Base-by-base conservation (phyloP, 1,284 basidiomycete genomes). In the Tausonia pullulans region DNA sequence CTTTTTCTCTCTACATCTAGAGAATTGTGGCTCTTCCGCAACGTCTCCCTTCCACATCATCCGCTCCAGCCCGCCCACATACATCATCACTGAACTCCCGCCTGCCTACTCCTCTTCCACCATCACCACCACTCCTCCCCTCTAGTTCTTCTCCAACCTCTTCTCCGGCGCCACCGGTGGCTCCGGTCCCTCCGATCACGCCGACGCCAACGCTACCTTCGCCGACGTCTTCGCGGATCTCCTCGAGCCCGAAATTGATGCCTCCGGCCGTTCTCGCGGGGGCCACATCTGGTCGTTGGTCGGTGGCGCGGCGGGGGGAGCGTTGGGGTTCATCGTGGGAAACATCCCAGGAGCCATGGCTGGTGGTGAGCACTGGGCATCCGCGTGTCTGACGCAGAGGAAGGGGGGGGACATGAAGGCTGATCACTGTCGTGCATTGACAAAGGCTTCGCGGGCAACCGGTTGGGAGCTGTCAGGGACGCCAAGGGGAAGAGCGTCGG, bases 401-500 rank as follows among this genome's bases (percentile, higher is more conserved):
- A 27, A 27, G 27, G 27, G 27, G 27, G 27, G 27, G 2, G 27
- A 27, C 27, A 27, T 27, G 27, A 27, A 27, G 27, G 27, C 27
- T 27, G 27, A 27, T 27, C 27, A 27, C 27, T 27, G 27, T 27
- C 27, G 27, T 27, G 27, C 27, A 1, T 27, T 52, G 10, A 56
- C 45, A 72, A 85, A 68, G 88, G 84, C 1, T 83, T 87, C 70
- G 88, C 88, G 0, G 92, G 92, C 0, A 92, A 91, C 71, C 80
- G 87, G 14, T 77, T 95, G 49, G 92, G 92, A 57, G 89, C 90
- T 2, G 81, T 96, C 62, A 81, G 92, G 62, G 92, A 96, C 71
- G 92, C 92, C 2, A 95, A 95, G 78, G 92, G 80, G n/a, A 91
- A 90, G 80, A 87, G 86, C 68, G 91, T 96, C 39, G 90, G 88